Evolutionary conservation across 495 filamentous ascomycete genomes (phyloP).

Genomic region (Penicillium lividum): DNA sequence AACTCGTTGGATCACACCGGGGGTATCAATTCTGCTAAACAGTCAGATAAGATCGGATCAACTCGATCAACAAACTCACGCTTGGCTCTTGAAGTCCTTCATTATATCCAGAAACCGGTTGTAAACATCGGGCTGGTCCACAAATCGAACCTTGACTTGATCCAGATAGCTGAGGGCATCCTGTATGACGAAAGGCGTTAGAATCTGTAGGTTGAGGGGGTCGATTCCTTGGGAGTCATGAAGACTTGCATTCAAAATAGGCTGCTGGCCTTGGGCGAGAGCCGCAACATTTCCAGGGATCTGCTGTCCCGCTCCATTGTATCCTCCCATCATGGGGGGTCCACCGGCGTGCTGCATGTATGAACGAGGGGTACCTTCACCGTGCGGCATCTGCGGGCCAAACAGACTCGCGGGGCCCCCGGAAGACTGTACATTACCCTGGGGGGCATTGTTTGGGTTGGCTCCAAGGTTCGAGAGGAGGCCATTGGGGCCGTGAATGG

Average conservation of each 20-base stretch:
- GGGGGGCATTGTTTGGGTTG: constrained; percentile 50
- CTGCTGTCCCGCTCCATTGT: constrained; percentile 46
- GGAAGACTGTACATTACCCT: constrained; percentile 64
- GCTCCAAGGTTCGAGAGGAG: constrained; percentile 73
- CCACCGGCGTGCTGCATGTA: constrained; percentile 64
- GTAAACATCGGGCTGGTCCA: constrained; percentile 96
- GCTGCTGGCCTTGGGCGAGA: constrained; percentile 82
- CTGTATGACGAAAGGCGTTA: constrained; percentile 45
- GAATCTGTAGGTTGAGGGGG: not conserved
- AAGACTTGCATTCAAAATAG: constrained; percentile 81
- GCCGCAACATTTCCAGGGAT: constrained; percentile 60
- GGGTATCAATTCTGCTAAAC: constrained; percentile 81
- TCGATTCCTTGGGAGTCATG: constrained; percentile 4
- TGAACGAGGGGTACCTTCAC: constrained; percentile 59
- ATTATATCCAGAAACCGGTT: constrained; percentile 98
- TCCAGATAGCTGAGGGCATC: constrained; percentile 97
- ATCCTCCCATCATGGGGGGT: constrained; percentile 62
- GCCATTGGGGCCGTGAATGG: constrained; percentile 85
- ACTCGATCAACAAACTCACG: constrained; percentile 55
- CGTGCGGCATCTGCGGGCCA: constrained; percentile 59
- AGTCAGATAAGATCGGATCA: not conserved
- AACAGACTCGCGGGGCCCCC: constrained; percentile 66
- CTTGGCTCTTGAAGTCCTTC: constrained; percentile 99
- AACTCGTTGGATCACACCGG: constrained; percentile 95
- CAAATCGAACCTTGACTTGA: constrained; percentile 98